Percentiles rank a stretch among this genome's conserved stretches.
Conservation (phyloP, 2,329 filamentous ascomycete genomes). For the Beauveria scarabaeidicola region DNA sequence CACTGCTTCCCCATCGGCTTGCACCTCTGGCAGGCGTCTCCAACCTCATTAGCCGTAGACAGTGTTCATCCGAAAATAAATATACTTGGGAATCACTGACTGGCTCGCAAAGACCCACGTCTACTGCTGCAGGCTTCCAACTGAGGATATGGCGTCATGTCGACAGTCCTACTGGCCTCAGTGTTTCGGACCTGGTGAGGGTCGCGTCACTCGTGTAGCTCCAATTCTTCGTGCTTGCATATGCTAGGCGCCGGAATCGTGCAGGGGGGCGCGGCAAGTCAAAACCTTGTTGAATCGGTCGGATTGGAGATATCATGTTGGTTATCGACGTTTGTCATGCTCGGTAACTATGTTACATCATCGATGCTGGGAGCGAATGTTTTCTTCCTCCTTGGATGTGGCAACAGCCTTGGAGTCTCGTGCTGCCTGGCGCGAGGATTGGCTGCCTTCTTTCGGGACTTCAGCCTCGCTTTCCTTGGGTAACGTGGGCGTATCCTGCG, state of each 20-base stretch:
- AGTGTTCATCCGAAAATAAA: neutral
- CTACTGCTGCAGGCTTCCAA: neutral
- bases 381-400: neutral
- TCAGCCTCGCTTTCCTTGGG: constrained; percentile 42
- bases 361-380: constrained; percentile 8
- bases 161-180: neutral
- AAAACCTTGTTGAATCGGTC: neutral
- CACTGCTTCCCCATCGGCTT: neutral
- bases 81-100: neutral
- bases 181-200: neutral
- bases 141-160: neutral
- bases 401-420: neutral
- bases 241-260: neutral
- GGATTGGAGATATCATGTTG: neutral
- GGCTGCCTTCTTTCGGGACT: constrained; percentile 5
- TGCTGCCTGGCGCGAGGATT: neutral
- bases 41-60: neutral
- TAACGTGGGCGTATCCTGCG: constrained; percentile 36
- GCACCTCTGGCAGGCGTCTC: neutral
- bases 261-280: too few species aligned
- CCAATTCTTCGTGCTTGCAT: neutral
- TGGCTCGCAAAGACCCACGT: neutral
- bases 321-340: neutral
- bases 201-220: neutral
- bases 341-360: neutral